Percentiles rank a stretch among this genome's conserved stretches.
phyloP scores from a whole-genome alignment of 2,329 filamentous ascomycete species.

The Botrytis sinoallii region DNA sequence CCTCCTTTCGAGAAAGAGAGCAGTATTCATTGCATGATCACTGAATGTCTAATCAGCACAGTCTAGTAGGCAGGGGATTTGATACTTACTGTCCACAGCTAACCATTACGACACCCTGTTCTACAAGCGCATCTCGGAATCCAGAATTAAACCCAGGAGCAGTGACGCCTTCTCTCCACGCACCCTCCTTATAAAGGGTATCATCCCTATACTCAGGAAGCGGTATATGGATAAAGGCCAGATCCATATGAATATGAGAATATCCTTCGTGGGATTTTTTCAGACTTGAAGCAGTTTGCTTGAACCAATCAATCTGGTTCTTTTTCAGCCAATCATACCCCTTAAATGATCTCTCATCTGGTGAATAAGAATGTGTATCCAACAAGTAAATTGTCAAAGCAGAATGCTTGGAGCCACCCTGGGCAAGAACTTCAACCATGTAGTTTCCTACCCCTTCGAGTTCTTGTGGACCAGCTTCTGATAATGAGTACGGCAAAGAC shows the following conservation, averaged over 20 bases:
- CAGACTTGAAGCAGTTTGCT: conserved; percentile 67
- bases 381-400: conserved; percentile 93
- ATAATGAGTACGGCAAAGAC: conserved; percentile 83
- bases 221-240: conserved; percentile 97
- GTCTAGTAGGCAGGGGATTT: background rate
- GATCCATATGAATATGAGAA: conserved; percentile 87
- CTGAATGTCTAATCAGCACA: conserved; percentile 43
- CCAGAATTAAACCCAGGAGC: conserved; percentile 86
- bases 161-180: conserved; percentile 79
- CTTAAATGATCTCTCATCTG: conserved; percentile 81
- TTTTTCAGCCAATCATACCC: conserved; percentile 98
- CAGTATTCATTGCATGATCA: conserved; percentile 97
- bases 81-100: conserved; percentile 83
- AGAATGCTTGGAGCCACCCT: conserved; percentile 75
- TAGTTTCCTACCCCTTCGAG: conserved; percentile 95
- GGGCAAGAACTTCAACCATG: conserved; percentile 82
- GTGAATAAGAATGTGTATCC: conserved; percentile 88
- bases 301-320: conserved; percentile 94
- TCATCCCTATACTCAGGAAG: conserved; percentile 77
- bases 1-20: conserved; percentile 52
- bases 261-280: conserved; percentile 80
- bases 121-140: conserved; percentile 86
- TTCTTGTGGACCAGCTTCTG: conserved; percentile 75
- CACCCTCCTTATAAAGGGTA: conserved; percentile 61
- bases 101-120: conserved; percentile 81